These are phyloP conservation scores for Colletotrichum liriopes DNA, from an alignment of 2,329 filamentous ascomycete genomes.

Conservation along the genomic window DNA sequence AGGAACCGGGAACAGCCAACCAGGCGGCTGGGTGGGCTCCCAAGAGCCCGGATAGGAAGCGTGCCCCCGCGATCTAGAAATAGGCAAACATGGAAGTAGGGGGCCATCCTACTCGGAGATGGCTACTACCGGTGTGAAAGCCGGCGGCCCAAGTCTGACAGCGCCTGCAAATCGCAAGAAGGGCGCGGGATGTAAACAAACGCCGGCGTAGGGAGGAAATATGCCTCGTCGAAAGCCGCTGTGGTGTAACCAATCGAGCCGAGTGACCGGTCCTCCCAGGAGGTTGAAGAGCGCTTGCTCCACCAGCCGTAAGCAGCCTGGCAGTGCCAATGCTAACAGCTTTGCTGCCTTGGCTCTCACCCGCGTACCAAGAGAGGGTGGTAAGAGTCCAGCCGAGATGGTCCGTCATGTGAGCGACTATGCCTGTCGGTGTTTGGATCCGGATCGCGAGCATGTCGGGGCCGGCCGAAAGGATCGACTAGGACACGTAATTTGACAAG, in stretches of 20 bases:
- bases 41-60: constrained; percentile 20
- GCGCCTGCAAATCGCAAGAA: not conserved
- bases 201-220: not conserved
- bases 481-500: constrained; percentile 14
- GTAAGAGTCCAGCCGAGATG: constrained; percentile 31
- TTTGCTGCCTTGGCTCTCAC: constrained; percentile 19
- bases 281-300: constrained; percentile 14
- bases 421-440: constrained; percentile 15
- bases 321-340: not conserved
- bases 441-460: constrained; percentile 25
- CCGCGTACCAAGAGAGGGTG: constrained; percentile 4
- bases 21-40: constrained; percentile 7
- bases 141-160: not conserved
- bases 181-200: constrained; percentile 12
- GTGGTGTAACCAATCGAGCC: constrained; percentile 13
- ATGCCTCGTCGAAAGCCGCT: constrained; percentile 21
- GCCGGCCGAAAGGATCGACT: constrained; percentile 24
- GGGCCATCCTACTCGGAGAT: not conserved
- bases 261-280: not conserved
- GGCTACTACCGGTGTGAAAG: not conserved
- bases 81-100: constrained; percentile 30
- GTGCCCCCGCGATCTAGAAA: constrained; percentile 16
- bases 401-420: constrained; percentile 34
- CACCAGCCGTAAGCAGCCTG: constrained; percentile 8
- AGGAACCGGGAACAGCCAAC: constrained; percentile 36